Evolutionary conservation across 805 yeast genomes (phyloP).

Genomic region (Candida broadrunensis): DNA sequence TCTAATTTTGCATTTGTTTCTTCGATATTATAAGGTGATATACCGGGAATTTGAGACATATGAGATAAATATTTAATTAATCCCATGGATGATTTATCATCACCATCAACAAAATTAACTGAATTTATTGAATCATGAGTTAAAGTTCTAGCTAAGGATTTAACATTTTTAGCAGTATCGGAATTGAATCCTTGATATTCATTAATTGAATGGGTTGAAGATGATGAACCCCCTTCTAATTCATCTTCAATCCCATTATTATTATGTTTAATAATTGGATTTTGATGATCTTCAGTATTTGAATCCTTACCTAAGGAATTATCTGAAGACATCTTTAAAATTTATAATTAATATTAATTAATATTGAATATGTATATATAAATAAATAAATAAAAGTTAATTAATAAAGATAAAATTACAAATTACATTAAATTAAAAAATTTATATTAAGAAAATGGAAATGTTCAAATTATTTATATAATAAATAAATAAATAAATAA

Average conservation of each 20-base stretch:
- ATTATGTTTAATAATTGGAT: background rate
- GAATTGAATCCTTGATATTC: slow-evolving; percentile 36
- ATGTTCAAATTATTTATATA: too few species aligned
- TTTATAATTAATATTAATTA: background rate
- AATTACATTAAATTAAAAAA: too few species aligned
- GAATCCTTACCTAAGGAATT: slow-evolving; percentile 8
- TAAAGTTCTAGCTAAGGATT: slow-evolving; percentile 42
- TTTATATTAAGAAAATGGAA: too few species aligned
- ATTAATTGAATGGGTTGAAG: slow-evolving; percentile 13
- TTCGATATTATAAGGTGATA: slow-evolving; percentile 28
- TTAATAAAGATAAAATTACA: too few species aligned
- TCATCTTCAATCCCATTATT: background rate
- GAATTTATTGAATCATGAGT: slow-evolving; percentile 14
- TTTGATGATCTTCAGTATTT: slow-evolving; percentile 2
- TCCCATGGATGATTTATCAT: slow-evolving; percentile 16
- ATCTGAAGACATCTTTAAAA: slow-evolving; percentile 3
- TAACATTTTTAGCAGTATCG: slow-evolving; percentile 30
- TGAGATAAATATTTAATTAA: slow-evolving; percentile 41
- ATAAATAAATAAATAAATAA: too few species aligned
- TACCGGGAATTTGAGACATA: slow-evolving; percentile 53
- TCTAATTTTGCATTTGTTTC: slow-evolving; percentile 44
- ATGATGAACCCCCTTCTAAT: slow-evolving; percentile 3
- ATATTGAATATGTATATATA: too few species aligned
- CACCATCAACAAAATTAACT: slow-evolving; percentile 1
- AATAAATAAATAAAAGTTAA: too few species aligned